Evolutionary conservation across 495 filamentous ascomycete species (phyloP), one percentile per base, ranked within the genome.

Genomic region (Geoglossum glabrum): DNA sequence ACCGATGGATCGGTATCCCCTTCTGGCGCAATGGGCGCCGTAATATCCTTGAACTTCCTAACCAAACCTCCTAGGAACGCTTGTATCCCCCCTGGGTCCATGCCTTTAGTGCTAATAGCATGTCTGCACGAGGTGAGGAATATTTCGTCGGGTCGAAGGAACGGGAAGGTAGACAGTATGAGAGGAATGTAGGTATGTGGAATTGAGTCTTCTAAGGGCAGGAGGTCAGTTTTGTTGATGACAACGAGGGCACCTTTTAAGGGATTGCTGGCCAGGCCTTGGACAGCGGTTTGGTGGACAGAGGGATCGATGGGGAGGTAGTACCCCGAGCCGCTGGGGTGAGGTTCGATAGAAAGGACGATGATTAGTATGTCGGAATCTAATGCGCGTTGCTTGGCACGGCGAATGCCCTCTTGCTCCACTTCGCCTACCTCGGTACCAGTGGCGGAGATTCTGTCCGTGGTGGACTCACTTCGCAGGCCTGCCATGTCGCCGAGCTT

Each of bases 401-500:
- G 73, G 30, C 83, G 79, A 65, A 99, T 99, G 0, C 92, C 92
- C 65, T 99, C 93, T 61, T 81, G 69, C 63, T 98, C 92, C 7
- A 98, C 73, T 17, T 75, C 78, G 23, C 59, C 55, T 21, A 59
- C 62, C 6, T 26, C 34, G 56, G 3, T 4, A 11, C 21, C 13
- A 8, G 52, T 58, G 15, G 36, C 54, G 17, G 36, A 52, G 1
- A 52, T 52, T 26, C 30, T 28, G 23, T 52, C 49, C 19, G 49
- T 26, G 15, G 49, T 26, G 67, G 3, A 68, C 69, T 17, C 71
- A 23, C 46, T 50, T 26, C 66, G 68, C 33, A 98, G 79, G 0
- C 92, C 92, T 23, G 92, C 92, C 61, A 90, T 95, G 68, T 98
- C 92, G 21, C 87, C 90, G 54, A 97, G 76, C 19, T 84, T 83